Percentiles rank a stretch among this genome's conserved stretches.
These are phyloP conservation scores for Casuarina equisetifolia DNA, from an alignment of 306 rosid genomes.

Conservation along the genomic window DNA sequence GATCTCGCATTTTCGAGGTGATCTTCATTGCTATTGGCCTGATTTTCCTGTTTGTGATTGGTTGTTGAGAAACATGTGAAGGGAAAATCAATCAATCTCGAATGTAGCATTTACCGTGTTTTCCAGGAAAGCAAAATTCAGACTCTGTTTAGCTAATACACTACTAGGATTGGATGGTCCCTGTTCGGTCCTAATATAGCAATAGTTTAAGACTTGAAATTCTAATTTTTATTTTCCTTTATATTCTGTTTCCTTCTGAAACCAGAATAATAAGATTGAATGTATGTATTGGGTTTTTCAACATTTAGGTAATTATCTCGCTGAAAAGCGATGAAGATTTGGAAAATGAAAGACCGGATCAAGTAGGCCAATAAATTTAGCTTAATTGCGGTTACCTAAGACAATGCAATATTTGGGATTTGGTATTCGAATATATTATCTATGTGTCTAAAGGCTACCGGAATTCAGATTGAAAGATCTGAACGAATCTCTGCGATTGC, in stretches of 20 bases:
- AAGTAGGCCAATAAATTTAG: not conserved
- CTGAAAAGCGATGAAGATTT: not conserved
- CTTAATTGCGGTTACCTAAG: not conserved
- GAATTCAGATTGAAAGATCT: conserved; percentile 1
- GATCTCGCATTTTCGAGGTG: conserved; percentile 51
- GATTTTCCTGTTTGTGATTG: not conserved
- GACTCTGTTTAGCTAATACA: not conserved
- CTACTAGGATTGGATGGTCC: not conserved
- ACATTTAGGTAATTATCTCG: not conserved
- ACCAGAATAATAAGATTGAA: not conserved
- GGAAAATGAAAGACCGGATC: not conserved
- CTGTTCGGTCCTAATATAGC: not conserved
- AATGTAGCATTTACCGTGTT: not conserved
- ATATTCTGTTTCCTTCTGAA: not conserved
- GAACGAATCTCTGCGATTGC: conserved; percentile 16
- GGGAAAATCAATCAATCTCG: not conserved
- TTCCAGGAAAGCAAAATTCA: not conserved
- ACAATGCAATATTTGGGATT: not conserved
- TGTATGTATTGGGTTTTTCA: not conserved
- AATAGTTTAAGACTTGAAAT: not conserved
- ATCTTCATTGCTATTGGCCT: not conserved
- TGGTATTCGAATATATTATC: not conserved
- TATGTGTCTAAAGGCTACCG: not conserved
- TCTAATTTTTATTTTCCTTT: not conserved
- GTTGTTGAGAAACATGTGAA: not conserved